Evolutionary conservation across 768 basidiomycete genomes (phyloP), one percentile per base, ranked within the genome.

Genomic region (Cystofilobasidium macerans): DNA sequence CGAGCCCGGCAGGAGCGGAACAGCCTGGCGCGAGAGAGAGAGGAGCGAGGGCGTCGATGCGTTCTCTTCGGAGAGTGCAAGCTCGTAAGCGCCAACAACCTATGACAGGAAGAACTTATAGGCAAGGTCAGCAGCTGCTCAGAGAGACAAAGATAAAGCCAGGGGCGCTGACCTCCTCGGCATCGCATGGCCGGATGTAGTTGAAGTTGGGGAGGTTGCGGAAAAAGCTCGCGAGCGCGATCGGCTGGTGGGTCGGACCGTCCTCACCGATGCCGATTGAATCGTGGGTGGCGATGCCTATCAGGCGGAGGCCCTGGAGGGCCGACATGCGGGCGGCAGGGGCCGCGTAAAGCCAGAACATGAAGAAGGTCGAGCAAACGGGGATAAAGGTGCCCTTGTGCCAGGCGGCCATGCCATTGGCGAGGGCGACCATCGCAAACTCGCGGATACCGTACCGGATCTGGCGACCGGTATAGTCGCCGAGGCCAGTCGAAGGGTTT

Each of bases 261-360:
- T 76, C 75, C 67, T 76, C 75, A 54, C 75, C 75, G 33, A 74
- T 71, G 47, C 73, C 74, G 51, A 76, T 73, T 18, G 70, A 69
- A 63, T 76, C 75, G 69, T 76, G 75, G 0, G 75, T 76, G 28
- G 75, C 75, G 36, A 76, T 74, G 35, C 73, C 75, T 68, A 76
- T 76, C 68, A 74, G 71, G 14, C 75, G 71, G 12, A 76, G 70
- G 9, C 71, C 70, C 59, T 73, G 72, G 5, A 76, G 65, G 16
- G 73, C 72, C 5, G 72, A 43, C 75, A 76, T 76, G 24, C 75
- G 75, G 3, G 69, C 71, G n/a, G 75, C 73, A 0, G 75, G 72
- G 11, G 73, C 75, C 20, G 75, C 75, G 62, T 76, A 76, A 3
- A 74, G 61, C 72, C 72, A 76, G 67, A 76, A 76, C 73, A 76